phyloP scores from a whole-genome alignment of 1,284 basidiomycete genomes.

The Phellinidium pouzarii region DNA sequence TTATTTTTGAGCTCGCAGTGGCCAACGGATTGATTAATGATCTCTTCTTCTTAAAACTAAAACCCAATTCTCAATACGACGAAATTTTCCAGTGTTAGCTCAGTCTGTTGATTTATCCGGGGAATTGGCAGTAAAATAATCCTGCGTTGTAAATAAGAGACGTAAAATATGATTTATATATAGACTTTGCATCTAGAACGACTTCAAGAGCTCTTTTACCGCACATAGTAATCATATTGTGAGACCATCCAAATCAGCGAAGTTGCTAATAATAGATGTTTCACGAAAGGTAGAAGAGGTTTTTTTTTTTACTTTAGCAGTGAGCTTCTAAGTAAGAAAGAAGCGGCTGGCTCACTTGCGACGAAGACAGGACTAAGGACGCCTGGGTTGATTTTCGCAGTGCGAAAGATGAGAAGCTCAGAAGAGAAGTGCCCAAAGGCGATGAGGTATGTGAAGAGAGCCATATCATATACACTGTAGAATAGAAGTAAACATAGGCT shows the following conservation, averaged over 20 bases:
- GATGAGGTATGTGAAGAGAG: conserved; percentile 81
- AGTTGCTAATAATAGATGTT: conserved; percentile 37
- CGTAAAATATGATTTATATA: too few species aligned
- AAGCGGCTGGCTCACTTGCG: conserved; percentile 57
- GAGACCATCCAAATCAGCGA: conserved; percentile 78
- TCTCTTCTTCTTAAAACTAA: too few species aligned
- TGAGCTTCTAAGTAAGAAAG: conserved; percentile 1
- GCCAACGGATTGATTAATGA: too few species aligned
- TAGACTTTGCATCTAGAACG: neutral
- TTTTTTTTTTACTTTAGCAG: neutral
- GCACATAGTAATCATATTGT: conserved; percentile 67
- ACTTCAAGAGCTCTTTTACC: neutral
- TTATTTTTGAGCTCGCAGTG: too few species aligned
- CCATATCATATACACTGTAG: conserved; percentile 82
- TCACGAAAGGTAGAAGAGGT: neutral
- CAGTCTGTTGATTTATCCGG: too few species aligned
- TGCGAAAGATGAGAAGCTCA: conserved; percentile 80
- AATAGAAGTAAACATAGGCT: conserved; percentile 1
- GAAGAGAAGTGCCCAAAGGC: conserved; percentile 86
- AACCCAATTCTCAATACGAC: too few species aligned
- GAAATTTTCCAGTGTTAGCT: too few species aligned
- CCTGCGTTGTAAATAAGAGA: too few species aligned
- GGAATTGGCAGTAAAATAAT: too few species aligned
- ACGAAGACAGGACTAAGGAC: conserved; percentile 80
- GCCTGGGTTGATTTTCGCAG: conserved; percentile 59